Base-by-base conservation (phyloP, 2,329 filamentous ascomycete genomes). In the Fusarium succisae region DNA sequence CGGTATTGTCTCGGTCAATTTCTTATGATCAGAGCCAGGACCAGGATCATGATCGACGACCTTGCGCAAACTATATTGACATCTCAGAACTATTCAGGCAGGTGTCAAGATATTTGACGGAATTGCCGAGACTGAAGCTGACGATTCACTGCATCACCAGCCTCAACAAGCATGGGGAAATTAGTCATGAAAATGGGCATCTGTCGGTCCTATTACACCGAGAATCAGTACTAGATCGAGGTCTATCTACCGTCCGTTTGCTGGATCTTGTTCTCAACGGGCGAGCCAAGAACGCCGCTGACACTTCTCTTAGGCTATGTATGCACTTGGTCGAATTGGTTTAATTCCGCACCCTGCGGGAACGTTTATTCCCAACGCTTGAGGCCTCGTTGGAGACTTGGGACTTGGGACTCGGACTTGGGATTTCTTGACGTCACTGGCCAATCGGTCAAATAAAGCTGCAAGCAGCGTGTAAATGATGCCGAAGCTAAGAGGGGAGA, bases 231-330 rank as follows among this genome's bases (percentile, higher is more conserved):
- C 28, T 63, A 14, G 24, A 53, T 61, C 20, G 24, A 50, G 32
- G 26, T 50, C 26, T 54, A 12, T 22, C 20, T 9, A 7, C 13
- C 22, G 32, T 35, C 57, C 24, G 30, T 55, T 45, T 24, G 22
- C 39, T 30, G 12, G 35, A 35, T 41, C 20, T 26, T 50, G 43
- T 12, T 59, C 20, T 38, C 5, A 20, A 66, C 32, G 54, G 26
- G 63, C 30, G 32, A 68, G 66, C 63, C 60, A 76, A 70, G 45
- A 59, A 63, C 70, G 72, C 76, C 70, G 35, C 76, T 78, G 74
- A 76, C 71, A 77, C 55, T 55, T 68, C 7, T 26, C 17, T 18
- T 57, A 3, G 41, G 48, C 30, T 8, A 51, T 14, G 22, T n/a
- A 43, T 15, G 22, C 44, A 43, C 15, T n/a, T 43, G n/a, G 17